These are phyloP conservation scores for Colletotrichum sp. DNA, from an alignment of 2,329 filamentous ascomycete genomes.

Conservation along the genomic window DNA sequence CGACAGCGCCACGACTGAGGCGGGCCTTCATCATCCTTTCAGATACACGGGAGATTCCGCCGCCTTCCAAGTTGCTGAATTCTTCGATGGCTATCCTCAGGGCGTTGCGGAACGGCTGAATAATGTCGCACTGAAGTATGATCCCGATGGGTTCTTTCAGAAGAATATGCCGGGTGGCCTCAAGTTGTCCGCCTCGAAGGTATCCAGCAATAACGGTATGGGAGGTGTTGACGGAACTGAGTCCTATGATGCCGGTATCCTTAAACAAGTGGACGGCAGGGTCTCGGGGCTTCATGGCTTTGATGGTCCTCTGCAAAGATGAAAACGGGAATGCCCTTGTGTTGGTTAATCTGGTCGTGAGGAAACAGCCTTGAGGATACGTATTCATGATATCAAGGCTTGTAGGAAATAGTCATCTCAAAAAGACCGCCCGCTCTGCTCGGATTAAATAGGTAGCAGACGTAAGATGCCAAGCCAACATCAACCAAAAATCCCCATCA, in stretches of 20 bases:
- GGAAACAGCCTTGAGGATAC: background rate
- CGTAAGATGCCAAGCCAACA: background rate
- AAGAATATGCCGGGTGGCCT: background rate
- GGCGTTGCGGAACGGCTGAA: background rate
- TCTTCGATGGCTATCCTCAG: background rate
- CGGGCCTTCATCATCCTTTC: background rate
- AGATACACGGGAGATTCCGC: background rate
- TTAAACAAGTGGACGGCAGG: rapidly evolving
- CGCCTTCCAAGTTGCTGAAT: background rate
- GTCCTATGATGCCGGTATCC: rapidly evolving
- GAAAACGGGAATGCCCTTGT: rapidly evolving
- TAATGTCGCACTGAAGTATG: background rate
- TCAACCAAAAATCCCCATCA: background rate
- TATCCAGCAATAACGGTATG: rapidly evolving
- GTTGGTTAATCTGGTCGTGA: background rate
- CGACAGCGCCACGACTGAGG: background rate
- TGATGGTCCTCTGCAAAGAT: background rate
- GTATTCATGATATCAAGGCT: background rate
- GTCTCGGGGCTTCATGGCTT: background rate
- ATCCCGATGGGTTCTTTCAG: background rate
- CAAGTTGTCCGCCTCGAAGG: background rate
- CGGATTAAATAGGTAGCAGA: background rate
- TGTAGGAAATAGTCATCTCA: background rate
- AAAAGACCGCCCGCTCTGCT: background rate
- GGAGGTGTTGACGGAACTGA: rapidly evolving